Evolutionary conservation across 2,329 filamentous ascomycete genomes (phyloP).

Genomic region (Colletotrichum phormii): DNA sequence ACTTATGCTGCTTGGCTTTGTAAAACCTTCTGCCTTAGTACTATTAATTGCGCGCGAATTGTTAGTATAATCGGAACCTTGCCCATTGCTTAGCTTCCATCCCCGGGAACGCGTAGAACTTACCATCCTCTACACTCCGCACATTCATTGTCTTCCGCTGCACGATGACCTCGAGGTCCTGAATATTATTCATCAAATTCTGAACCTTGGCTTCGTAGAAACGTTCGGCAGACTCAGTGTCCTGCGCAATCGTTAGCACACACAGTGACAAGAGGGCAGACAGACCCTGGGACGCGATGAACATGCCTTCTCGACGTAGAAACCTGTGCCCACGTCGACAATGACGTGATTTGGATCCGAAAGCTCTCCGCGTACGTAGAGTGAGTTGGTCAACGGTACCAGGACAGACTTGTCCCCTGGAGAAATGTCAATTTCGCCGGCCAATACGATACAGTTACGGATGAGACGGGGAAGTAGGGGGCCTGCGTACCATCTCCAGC

Average conservation of each 20-base stretch:
- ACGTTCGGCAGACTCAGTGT: constrained; percentile 61
- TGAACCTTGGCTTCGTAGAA: constrained; percentile 70
- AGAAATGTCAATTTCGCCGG: not conserved
- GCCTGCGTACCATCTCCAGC: constrained; percentile 44
- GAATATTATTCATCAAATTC: constrained; percentile 64
- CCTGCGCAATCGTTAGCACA: not conserved
- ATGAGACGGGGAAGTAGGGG: not conserved
- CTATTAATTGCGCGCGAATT: not conserved
- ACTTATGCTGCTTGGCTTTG: not conserved
- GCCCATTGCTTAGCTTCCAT: not conserved
- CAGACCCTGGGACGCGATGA: constrained; percentile 20
- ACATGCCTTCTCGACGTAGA: constrained; percentile 89
- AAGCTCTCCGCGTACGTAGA: constrained; percentile 90
- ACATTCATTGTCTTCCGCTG: constrained; percentile 85
- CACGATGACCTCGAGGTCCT: constrained; percentile 68
- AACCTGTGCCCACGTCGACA: constrained; percentile 94
- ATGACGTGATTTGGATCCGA: constrained; percentile 81
- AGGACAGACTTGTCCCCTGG: constrained; percentile 68
- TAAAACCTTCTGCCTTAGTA: constrained; percentile 5
- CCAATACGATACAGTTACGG: not conserved
- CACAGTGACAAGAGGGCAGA: not conserved
- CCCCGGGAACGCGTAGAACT: constrained; percentile 28
- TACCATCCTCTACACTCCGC: constrained; percentile 89
- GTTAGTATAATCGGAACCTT: not conserved
- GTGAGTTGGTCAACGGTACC: constrained; percentile 92